phyloP scores from a whole-genome alignment of 257 asterid genomes.

The Craterostigma plantagineum region DNA sequence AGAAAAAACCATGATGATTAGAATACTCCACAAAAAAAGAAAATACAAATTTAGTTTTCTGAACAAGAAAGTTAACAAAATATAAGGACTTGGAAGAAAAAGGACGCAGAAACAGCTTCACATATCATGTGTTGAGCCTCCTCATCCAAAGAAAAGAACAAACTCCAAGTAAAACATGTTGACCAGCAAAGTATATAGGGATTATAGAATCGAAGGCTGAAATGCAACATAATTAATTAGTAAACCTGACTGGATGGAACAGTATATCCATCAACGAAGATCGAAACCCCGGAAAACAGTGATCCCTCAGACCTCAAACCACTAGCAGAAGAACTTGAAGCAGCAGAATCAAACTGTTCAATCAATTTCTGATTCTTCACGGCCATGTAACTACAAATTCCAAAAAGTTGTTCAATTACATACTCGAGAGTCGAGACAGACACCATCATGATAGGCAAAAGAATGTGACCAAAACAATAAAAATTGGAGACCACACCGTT shows the following conservation, averaged over 20 bases:
- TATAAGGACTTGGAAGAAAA: constrained; percentile 1
- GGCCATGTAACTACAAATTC: constrained; percentile 61
- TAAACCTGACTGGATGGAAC: constrained; percentile 88
- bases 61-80: too few relatives aligned
- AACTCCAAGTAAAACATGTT: background rate
- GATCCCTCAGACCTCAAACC: constrained; percentile 26
- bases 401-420: constrained; percentile 5
- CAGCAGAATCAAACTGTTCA: constrained; percentile 73
- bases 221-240: constrained; percentile 8
- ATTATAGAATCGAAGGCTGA: constrained; percentile 2
- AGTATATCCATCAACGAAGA: constrained; percentile 95
- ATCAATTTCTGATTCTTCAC: constrained; percentile 82
- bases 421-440: background rate
- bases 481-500: background rate
- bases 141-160: background rate
- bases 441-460: background rate
- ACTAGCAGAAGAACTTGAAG: constrained; percentile 53
- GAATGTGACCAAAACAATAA: background rate
- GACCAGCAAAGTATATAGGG: constrained; percentile 4
- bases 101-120: background rate
- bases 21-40: background rate
- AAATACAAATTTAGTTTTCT: constrained; percentile 1
- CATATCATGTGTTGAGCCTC: too few relatives aligned
- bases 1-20: constrained; percentile 10
- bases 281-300: constrained; percentile 66